Base-by-base conservation (phyloP, 2,329 filamentous ascomycete species). In the Neospermospora avenae region DNA sequence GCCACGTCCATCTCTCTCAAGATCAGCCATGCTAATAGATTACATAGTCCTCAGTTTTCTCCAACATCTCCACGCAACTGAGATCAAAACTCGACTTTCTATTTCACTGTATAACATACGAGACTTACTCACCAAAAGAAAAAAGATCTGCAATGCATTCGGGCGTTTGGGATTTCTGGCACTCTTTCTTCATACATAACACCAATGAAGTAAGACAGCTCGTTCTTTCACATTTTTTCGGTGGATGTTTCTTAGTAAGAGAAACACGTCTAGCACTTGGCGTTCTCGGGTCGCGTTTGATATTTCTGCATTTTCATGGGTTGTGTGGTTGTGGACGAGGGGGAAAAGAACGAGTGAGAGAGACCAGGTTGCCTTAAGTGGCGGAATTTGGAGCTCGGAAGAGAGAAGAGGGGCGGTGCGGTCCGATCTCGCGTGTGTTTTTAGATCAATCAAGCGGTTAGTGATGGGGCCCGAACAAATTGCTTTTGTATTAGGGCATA, bases 31-130 rank as follows among this genome's bases (percentile, higher is more conserved):
- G 37, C 53, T 60, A 48, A 60, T 28, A 53, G 2, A 20, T 66
- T 34, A 67, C 65, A 3, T 39, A 70, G 67, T 61, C 70, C 70
- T 60, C 62, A 68, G 55, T 71, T 69, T 49, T 70, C 69, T 42
- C 69, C 69, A 28, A 67, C 67, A 56, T 70, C 69, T 57, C 69
- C 69, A 31, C 65, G 65, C 22, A 63, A 60, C 34, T 67, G 63
- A 59, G 56, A 41, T 13, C 54, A 46, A 48, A 59, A 20, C 20
- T 34, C 57, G 51, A 58, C 48, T 44, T 18, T 46, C 54, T 35
- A 41, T 57, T 58, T 57, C 62, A 63, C 63, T 70, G 68, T 70
- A 71, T 65, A 71, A 69, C 67, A 70, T 57, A 28, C 54, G 54
- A 57, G 52, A 64, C 44, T 42, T 34, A 59, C 52, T 61, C 54